Evolutionary conservation across 1,284 basidiomycete species (phyloP).

Genomic region (Apiotrichum mycotoxinovorans): DNA sequence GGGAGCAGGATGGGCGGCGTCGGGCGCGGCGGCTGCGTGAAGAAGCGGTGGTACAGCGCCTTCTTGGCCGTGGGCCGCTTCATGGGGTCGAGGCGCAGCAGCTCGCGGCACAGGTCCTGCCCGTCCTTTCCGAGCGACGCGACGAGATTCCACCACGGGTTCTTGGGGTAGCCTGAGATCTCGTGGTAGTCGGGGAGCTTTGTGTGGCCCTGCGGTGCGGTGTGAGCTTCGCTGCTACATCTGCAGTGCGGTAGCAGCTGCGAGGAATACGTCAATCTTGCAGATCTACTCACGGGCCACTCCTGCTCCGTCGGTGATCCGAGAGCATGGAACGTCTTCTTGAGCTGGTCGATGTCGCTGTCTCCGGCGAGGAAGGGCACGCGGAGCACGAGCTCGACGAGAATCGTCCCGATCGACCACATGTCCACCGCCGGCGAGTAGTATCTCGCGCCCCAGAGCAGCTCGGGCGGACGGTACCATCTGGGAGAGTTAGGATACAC

Average conservation of each 20-base stretch:
- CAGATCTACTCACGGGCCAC: slow-evolving; percentile 85
- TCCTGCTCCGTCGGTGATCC: slow-evolving; percentile 94
- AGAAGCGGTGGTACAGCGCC: slow-evolving; percentile 47
- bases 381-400: slow-evolving; percentile 79
- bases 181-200: slow-evolving; percentile 84
- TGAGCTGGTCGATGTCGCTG: slow-evolving; percentile 92
- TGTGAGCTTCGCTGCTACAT: background rate
- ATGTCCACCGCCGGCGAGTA: slow-evolving; percentile 98
- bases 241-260: background rate
- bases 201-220: slow-evolving; percentile 74
- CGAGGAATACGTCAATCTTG: no score
- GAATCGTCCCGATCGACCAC: slow-evolving; percentile 98
- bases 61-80: slow-evolving; percentile 76
- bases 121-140: slow-evolving; percentile 85
- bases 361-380: slow-evolving; percentile 93
- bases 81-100: slow-evolving; percentile 80
- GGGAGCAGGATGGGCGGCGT: slow-evolving; percentile 43
- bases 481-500: slow-evolving; percentile 51
- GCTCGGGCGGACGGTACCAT: slow-evolving; percentile 98
- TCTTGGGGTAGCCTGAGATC: slow-evolving; percentile 73
- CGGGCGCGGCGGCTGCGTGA: slow-evolving; percentile 40
- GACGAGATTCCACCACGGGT: slow-evolving; percentile 66
- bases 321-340: slow-evolving; percentile 87
- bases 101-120: slow-evolving; percentile 74
- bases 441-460: slow-evolving; percentile 90